These are phyloP conservation scores for Coniosporium tulheliwenetii DNA, from an alignment of 2,329 filamentous ascomycete genomes.

Conservation along the genomic window DNA sequence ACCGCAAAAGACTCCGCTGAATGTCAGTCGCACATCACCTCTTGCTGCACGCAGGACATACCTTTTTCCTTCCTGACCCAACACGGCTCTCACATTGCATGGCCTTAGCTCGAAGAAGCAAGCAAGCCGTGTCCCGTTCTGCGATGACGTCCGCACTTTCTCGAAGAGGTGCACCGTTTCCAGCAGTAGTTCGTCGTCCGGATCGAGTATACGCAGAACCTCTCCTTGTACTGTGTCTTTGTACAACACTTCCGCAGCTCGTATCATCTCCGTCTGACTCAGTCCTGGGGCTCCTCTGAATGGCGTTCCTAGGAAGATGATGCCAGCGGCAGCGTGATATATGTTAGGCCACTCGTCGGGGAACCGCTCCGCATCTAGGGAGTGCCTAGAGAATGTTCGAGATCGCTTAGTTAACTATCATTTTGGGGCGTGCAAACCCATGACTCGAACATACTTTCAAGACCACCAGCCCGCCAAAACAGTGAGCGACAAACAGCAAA, in stretches of 20 bases:
- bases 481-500: slow-evolving; percentile 12
- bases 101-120: slow-evolving; percentile 12
- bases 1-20: slow-evolving; percentile 8
- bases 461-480: slow-evolving; percentile 12
- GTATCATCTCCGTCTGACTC: slow-evolving; percentile 11
- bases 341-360: slow-evolving; percentile 8
- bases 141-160: slow-evolving; percentile 6
- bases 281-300: slow-evolving; percentile 12
- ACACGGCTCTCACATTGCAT: slow-evolving; percentile 13
- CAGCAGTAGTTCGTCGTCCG: slow-evolving; percentile 10
- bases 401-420: no score
- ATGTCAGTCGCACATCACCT: background rate
- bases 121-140: slow-evolving; percentile 8
- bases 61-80: slow-evolving; percentile 10
- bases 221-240: slow-evolving; percentile 8
- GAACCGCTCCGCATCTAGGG: slow-evolving; percentile 1
- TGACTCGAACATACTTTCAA: slow-evolving; percentile 7
- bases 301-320: slow-evolving; percentile 11
- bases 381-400: no score
- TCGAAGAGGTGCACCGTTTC: slow-evolving; percentile 10
- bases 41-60: slow-evolving; percentile 1
- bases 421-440: no score
- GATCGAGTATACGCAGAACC: slow-evolving; percentile 9
- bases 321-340: no score
- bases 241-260: slow-evolving; percentile 10